phyloP scores from a whole-genome alignment of 2,329 filamentous ascomycete species.

The Ophiostoma pallidulum region DNA sequence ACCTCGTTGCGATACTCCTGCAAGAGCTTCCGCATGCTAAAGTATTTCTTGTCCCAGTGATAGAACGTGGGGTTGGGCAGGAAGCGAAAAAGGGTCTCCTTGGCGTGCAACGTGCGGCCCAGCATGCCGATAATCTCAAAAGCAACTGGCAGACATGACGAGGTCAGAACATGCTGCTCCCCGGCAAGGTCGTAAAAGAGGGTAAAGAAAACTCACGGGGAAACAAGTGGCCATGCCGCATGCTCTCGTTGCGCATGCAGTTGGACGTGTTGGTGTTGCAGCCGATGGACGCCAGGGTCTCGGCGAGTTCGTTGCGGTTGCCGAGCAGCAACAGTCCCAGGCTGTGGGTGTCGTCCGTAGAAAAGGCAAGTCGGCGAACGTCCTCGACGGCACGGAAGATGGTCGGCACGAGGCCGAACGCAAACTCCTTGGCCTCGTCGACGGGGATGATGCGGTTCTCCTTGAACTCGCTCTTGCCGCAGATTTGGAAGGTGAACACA shows the following conservation, averaged over 20 bases:
- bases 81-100: constrained; percentile 40
- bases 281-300: constrained; percentile 43
- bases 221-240: constrained; percentile 38
- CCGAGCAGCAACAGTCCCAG: constrained; percentile 38
- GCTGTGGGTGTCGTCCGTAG: constrained; percentile 33
- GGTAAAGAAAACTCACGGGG: constrained; percentile 29
- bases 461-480: constrained; percentile 38
- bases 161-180: too few relatives aligned
- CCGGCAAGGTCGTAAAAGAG: neutral
- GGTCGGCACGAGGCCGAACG: constrained; percentile 47
- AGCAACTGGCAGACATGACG: constrained; percentile 31
- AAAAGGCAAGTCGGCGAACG: constrained; percentile 28
- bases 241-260: constrained; percentile 30
- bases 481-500: constrained; percentile 44
- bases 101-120: constrained; percentile 39
- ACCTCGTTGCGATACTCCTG: constrained; percentile 29
- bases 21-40: constrained; percentile 35
- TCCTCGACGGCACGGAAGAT: constrained; percentile 37
- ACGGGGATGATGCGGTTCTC: constrained; percentile 44
- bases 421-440: constrained; percentile 44
- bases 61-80: constrained; percentile 48
- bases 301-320: constrained; percentile 38
- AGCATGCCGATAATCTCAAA: constrained; percentile 54
- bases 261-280: constrained; percentile 44
- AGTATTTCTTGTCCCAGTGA: constrained; percentile 42